These are phyloP conservation scores for Emericellopsis cladophorae DNA, from an alignment of 2,329 filamentous ascomycete genomes.

Conservation along the genomic window DNA sequence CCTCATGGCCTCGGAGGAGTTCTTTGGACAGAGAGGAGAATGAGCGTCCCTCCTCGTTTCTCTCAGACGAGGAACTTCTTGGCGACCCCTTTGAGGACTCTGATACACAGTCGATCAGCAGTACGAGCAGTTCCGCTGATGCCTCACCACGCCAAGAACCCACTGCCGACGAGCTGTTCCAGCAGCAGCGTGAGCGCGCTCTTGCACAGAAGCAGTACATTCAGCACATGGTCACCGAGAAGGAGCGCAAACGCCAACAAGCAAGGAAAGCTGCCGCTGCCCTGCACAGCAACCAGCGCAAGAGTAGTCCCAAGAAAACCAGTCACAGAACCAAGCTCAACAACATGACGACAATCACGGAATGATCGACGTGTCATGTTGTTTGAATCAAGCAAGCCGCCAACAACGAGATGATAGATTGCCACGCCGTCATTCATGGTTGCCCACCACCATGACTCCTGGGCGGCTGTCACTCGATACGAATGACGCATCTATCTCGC, in stretches of 20 bases:
- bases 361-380: conserved; percentile 14
- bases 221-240: conserved; percentile 36
- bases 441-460: too few relatives aligned
- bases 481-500: too few relatives aligned
- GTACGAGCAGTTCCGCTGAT: conserved; percentile 27
- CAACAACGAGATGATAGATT: too few relatives aligned
- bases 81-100: conserved; percentile 15
- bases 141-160: conserved; percentile 23
- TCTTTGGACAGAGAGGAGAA: conserved; percentile 29
- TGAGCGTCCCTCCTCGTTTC: conserved; percentile 38
- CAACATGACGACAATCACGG: conserved; percentile 42
- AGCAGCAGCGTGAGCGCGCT: conserved; percentile 36
- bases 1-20: conserved; percentile 43
- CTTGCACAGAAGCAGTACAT: conserved; percentile 39
- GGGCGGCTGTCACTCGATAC: too few relatives aligned
- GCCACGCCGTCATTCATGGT: too few relatives aligned
- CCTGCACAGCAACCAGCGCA: conserved; percentile 6
- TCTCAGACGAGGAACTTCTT: conserved; percentile 45
- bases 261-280: conserved; percentile 9
- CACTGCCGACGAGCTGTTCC: conserved; percentile 33
- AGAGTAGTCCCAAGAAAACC: conserved; percentile 31
- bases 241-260: conserved; percentile 33
- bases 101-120: conserved; percentile 14
- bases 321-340: conserved; percentile 32
- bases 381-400: too few relatives aligned